Evolutionary conservation across 2,329 filamentous ascomycete genomes (phyloP), one percentile per base, ranked within the genome.

Genomic region (Aspergillus tanneri): DNA sequence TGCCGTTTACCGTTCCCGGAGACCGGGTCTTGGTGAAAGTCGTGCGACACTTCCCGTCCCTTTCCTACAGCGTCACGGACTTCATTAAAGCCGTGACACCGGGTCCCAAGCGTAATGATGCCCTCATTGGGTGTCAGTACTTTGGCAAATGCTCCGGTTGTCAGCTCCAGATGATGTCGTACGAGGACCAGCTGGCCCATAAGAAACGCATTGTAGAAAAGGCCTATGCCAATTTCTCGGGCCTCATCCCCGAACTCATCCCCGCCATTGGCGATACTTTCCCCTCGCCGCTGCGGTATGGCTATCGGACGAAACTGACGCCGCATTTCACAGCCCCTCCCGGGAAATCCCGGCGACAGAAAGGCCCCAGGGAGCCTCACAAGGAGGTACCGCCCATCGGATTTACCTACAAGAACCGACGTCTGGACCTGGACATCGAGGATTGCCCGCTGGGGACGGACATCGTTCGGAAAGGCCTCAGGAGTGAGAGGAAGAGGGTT

Each of bases 121-220:
- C 79, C 28, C 82, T 88, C 18, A 79, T 95, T 58, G 79, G 79
- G 47, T 99, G 93, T 75, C 80, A 82, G 60, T 97, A 99, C 76
- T 99, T 99, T 65, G 76, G 83, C 32, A 80, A 78, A 46, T 99
- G 93, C 71, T 88, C 87, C 8, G 93, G 93, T 24, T 99, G 93
- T 67, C 93, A 99, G 72, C 91, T 97, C 69, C 93, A 99, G 74
- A 96, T 97, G 89, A 81, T 99, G 54, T 83, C 89, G 46, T 97
- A 97, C 69, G 72, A 80, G 23, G 87, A 90, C 60, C 93, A 99
- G 69, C 81, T 99, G 22, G 77, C 77, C 36, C 86, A 92, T 71
- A 99, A 99, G 76, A 84, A 81, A 65, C 79, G 81, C 50, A 87
- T 97, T 52, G 85, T 99, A 37, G 88, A 95, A 63, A 95, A 93